Percentiles rank a stretch among this genome's conserved stretches.
Conservation (phyloP, 495 filamentous ascomycete genomes). For the Oidiodendron maius region DNA sequence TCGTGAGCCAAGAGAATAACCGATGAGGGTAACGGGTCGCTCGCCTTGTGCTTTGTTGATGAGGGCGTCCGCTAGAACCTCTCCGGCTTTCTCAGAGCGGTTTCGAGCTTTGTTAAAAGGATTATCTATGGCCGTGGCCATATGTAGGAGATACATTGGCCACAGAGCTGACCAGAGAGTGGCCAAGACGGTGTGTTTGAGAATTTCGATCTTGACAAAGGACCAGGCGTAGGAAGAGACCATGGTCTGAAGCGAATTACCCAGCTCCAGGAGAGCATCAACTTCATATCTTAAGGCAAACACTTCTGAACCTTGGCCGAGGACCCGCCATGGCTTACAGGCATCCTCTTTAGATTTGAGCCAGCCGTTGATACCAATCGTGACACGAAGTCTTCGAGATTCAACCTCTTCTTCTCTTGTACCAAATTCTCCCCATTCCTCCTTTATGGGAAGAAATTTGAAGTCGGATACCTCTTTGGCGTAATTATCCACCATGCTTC, state of each 20-base stretch:
- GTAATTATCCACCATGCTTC: conserved; percentile 81
- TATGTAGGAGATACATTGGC: conserved; percentile 71
- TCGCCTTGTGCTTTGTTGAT: conserved; percentile 86
- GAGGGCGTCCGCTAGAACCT: conserved; percentile 78
- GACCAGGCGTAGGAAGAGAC: conserved; percentile 73
- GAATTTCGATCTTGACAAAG: conserved; percentile 69
- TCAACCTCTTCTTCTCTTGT: conserved; percentile 35
- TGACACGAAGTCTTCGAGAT: conserved; percentile 66
- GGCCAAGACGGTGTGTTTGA: conserved; percentile 56
- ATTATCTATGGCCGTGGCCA: conserved; percentile 80
- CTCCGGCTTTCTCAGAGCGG: conserved; percentile 80
- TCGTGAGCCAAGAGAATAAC: conserved; percentile 83
- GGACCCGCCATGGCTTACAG: conserved; percentile 64
- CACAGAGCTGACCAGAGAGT: conserved; percentile 66
- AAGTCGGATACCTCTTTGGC: conserved; percentile 87
- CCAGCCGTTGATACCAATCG: conserved; percentile 85
- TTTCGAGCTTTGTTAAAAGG: conserved; percentile 78
- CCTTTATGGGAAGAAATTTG: conserved; percentile 70
- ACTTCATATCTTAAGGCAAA: conserved; percentile 83
- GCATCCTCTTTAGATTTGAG: conserved; percentile 63
- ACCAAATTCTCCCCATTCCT: conserved; percentile 31
- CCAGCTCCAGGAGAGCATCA: conserved; percentile 69
- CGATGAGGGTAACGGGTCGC: conserved; percentile 81
- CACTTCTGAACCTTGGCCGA: conserved; percentile 64
- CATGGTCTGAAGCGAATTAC: conserved; percentile 63